phyloP scores from a whole-genome alignment of 345 rosid genomes.

The Citrus australasica region DNA sequence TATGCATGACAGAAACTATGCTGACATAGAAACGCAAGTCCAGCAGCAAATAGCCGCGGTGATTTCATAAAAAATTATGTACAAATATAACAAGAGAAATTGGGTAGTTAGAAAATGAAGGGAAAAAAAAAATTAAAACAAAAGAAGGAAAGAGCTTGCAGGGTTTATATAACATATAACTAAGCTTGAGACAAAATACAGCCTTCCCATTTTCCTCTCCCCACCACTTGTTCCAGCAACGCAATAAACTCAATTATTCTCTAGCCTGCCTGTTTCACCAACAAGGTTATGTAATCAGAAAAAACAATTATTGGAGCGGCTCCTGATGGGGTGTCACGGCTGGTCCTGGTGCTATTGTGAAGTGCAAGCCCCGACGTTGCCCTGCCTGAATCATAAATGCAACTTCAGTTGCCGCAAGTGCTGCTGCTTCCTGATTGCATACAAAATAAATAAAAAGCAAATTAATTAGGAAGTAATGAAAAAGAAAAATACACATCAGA shows the following conservation, averaged over 20 bases:
- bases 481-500: not conserved
- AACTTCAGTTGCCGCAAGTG: constrained; percentile 83
- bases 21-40: constrained; percentile 1
- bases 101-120: not conserved
- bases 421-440: constrained; percentile 79
- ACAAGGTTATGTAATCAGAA: not conserved
- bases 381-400: constrained; percentile 88
- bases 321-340: constrained; percentile 41
- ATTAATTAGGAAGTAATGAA: not conserved
- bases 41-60: not conserved
- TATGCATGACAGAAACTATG: not conserved
- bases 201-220: constrained; percentile 1
- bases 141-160: not conserved
- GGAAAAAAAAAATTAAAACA: not conserved
- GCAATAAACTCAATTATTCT: not conserved
- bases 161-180: not conserved
- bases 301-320: constrained; percentile 31
- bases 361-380: constrained; percentile 70
- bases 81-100: constrained; percentile 14
- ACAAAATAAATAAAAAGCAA: not conserved
- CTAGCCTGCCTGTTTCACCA: not conserved
- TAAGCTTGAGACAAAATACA: constrained; percentile 7
- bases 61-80: constrained; percentile 18
- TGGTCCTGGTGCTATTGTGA: constrained; percentile 61
- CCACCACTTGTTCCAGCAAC: not conserved